Evolutionary conservation across 2,329 filamentous ascomycete species (phyloP).

Genomic region (Phyllosticta ampelicida): DNA sequence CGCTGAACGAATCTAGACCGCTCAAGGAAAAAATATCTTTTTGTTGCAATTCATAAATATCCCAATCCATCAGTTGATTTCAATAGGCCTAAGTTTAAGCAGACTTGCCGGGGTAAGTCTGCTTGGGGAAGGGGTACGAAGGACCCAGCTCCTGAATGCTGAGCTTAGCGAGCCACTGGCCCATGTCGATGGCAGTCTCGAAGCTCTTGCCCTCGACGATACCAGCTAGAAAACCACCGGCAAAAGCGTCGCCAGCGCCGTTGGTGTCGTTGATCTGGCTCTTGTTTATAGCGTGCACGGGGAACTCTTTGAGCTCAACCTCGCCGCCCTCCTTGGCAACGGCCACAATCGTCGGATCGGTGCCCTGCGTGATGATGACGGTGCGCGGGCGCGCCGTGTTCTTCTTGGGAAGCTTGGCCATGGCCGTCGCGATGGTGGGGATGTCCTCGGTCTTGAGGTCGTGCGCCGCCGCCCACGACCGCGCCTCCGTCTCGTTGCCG

Average conservation of each 20-base stretch:
- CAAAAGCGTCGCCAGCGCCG: constrained; percentile 93
- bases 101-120: constrained; percentile 24
- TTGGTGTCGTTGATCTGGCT: constrained; percentile 89
- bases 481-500: constrained; percentile 93
- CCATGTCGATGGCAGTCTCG: constrained; percentile 72
- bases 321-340: constrained; percentile 55
- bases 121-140: constrained; percentile 28
- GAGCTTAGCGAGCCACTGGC: constrained; percentile 89
- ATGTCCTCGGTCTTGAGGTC: constrained; percentile 63
- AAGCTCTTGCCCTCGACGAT: constrained; percentile 75
- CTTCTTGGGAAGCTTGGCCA: constrained; percentile 85
- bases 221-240: constrained; percentile 85
- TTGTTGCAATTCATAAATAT: background rate
- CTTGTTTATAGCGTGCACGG: constrained; percentile 67
- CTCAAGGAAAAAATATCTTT: background rate
- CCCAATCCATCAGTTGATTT: background rate
- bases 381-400: constrained; percentile 74
- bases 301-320: constrained; percentile 60
- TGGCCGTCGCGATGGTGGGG: constrained; percentile 70
- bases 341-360: constrained; percentile 77
- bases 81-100: background rate
- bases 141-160: constrained; percentile 93
- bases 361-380: constrained; percentile 92
- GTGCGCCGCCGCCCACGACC: constrained; percentile 76
- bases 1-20: background rate